Evolutionary conservation across 208 protist species (phyloP).

Genomic region (Endotrypanum monterogeii): DNA sequence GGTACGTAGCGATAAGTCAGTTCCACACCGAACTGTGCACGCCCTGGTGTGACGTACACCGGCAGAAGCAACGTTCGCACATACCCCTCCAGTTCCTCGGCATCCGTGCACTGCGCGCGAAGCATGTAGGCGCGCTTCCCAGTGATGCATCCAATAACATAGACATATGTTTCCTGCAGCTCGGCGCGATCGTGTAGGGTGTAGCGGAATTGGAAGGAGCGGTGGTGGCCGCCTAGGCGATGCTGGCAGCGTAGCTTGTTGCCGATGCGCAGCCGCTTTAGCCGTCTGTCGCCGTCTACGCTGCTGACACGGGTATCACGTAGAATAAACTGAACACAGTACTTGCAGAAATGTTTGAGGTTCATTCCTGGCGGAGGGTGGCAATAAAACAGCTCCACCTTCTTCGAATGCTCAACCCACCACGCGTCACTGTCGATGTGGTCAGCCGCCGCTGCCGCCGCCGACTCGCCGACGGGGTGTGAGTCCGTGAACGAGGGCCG

Average conservation of each 20-base stretch:
- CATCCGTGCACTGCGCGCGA: slow-evolving; percentile 61
- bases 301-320: slow-evolving; percentile 65
- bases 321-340: slow-evolving; percentile 76
- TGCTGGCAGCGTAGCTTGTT: slow-evolving; percentile 65
- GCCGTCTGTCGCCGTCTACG: slow-evolving; percentile 68
- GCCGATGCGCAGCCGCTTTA: slow-evolving; percentile 57
- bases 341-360: slow-evolving; percentile 65
- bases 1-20: slow-evolving; percentile 61
- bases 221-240: slow-evolving; percentile 53
- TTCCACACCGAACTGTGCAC: slow-evolving; percentile 75
- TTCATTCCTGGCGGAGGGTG: slow-evolving; percentile 67
- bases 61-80: slow-evolving; percentile 68
- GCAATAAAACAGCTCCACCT: slow-evolving; percentile 76
- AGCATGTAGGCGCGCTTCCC: slow-evolving; percentile 80
- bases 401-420: slow-evolving; percentile 79
- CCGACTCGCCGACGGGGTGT: neutral
- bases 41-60: slow-evolving; percentile 43
- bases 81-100: slow-evolving; percentile 80
- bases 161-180: slow-evolving; percentile 59
- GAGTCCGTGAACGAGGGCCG: neutral
- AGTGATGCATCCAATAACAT: slow-evolving; percentile 75
- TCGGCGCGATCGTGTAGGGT: slow-evolving; percentile 52
- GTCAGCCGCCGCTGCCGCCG: slow-evolving; percentile 2
- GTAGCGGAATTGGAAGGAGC: slow-evolving; percentile 77
- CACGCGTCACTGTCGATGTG: slow-evolving; percentile 27